phyloP scores from a whole-genome alignment of 1,284 basidiomycete genomes.

The Marasmius fiardii region DNA sequence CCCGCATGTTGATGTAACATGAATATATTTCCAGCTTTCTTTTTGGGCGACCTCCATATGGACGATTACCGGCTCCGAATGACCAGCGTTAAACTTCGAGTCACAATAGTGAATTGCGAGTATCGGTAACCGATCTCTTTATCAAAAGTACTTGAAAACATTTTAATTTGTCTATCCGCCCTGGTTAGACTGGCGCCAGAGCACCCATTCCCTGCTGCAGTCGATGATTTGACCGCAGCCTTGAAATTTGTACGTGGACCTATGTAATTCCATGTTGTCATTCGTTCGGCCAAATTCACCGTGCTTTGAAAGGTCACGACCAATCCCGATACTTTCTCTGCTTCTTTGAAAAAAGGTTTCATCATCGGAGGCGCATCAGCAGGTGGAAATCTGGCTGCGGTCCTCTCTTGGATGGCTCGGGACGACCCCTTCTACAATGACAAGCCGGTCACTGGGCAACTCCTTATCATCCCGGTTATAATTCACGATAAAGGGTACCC shows the following conservation, averaged over 20 bases:
- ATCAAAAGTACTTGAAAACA: neutral
- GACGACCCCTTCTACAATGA: slow-evolving; percentile 13
- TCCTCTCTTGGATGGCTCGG: slow-evolving; percentile 8
- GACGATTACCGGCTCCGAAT: slow-evolving; percentile 13
- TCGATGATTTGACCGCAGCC: slow-evolving; percentile 14
- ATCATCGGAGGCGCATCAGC: slow-evolving; percentile 12
- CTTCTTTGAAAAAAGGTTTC: slow-evolving; percentile 9
- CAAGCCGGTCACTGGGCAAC: slow-evolving; percentile 13
- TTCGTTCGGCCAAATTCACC: neutral
- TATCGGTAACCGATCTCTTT: slow-evolving; percentile 10
- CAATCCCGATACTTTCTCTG: slow-evolving; percentile 1
- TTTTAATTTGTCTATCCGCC: too few relatives aligned
- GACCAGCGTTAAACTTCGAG: slow-evolving; percentile 8
- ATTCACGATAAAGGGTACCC: slow-evolving; percentile 7
- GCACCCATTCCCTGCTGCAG: slow-evolving; percentile 14
- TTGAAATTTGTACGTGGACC: slow-evolving; percentile 14
- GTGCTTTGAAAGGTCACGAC: neutral
- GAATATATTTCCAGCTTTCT: neutral
- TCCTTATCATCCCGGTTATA: slow-evolving; percentile 8
- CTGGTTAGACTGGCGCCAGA: slow-evolving; percentile 16
- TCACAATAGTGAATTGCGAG: slow-evolving; percentile 13
- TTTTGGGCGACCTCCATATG: slow-evolving; percentile 8
- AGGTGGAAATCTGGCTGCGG: slow-evolving; percentile 10
- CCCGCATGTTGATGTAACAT: neutral
- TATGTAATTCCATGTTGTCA: neutral